Base-by-base conservation (phyloP, 352 stramenopile species). In the Globisporangium emineosum region DNA sequence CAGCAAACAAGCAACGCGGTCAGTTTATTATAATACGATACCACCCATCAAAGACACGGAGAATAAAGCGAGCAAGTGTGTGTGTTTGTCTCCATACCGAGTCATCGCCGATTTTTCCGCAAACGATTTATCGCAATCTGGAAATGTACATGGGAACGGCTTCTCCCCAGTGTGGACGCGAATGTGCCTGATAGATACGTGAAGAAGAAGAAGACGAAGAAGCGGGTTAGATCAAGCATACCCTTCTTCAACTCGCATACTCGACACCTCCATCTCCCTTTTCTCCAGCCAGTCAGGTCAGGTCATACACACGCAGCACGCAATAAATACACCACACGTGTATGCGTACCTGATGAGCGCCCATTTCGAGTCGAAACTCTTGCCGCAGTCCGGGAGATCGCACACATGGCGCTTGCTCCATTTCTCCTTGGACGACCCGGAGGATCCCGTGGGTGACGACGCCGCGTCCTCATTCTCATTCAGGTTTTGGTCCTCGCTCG, bases 101-200 rank as follows among this genome's bases (percentile, higher is more conserved):
- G 83, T 94, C 83, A 92, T 94, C 32, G 83, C 81, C 23, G 88
- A 93, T 65, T 96, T 96, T 65, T 94, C 84, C 10, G 86, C 88
- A 67, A 96, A 96, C 1, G 82, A 90, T 63, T 96, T 96, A 69
- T 92, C 85, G 54, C 88, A 96, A 50, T 86, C 81, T 12, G 79
- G 76, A 66, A 86, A 88, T 23, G 83, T 91, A 49, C 88, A 96
- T 15, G 81, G 77, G 56, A 95, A 96, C 51, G 85, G 82, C 69
- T 96, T 96, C 70, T 96, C 88, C 35, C 86, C 88, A 27, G 85
- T 94, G 67, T 96, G 88, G 1, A 95, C 87, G 52, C 86, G 83
- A 64, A 94, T 94, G 49, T 96, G 88, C 60, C 88, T 93, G 13
- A 35, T 21, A n/a, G n/a, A 33, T 21, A n/a, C n/a, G n/a, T n/a